phyloP scores from a whole-genome alignment of 1,139 yeast genomes.

The Taiozyma sp. region DNA sequence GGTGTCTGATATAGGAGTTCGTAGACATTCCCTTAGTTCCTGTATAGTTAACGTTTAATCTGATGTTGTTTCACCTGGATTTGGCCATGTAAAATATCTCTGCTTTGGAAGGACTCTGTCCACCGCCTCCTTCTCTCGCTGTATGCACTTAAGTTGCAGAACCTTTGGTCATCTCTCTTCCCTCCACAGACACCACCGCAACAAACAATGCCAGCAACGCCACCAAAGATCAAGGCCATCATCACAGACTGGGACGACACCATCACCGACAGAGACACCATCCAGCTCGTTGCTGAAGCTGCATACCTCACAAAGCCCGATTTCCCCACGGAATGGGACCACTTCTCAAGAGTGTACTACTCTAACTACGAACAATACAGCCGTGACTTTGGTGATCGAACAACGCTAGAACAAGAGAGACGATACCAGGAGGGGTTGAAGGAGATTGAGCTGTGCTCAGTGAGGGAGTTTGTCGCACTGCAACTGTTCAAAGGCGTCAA shows the following conservation, averaged over 20 bases:
- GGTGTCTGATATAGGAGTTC: constrained; percentile 27
- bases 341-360: constrained; percentile 43
- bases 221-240: constrained; percentile 23
- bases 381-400: constrained; percentile 23
- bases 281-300: constrained; percentile 44
- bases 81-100: too few species aligned
- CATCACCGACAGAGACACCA: constrained; percentile 54
- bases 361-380: constrained; percentile 31
- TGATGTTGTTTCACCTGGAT: background rate
- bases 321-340: constrained; percentile 36
- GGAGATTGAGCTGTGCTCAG: constrained; percentile 47
- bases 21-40: constrained; percentile 11
- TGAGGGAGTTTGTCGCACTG: constrained; percentile 37
- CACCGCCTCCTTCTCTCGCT: too few species aligned
- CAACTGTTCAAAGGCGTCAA: constrained; percentile 44
- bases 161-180: background rate
- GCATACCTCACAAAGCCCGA: constrained; percentile 40
- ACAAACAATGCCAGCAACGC: background rate
- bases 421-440: constrained; percentile 42
- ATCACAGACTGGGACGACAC: constrained; percentile 75
- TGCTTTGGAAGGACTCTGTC: too few species aligned
- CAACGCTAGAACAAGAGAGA: constrained; percentile 33
- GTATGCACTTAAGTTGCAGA: background rate
- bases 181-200: background rate
- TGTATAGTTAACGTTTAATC: background rate